Evolutionary conservation across 345 rosid species (phyloP).

Genomic region (Mercurialis annua): DNA sequence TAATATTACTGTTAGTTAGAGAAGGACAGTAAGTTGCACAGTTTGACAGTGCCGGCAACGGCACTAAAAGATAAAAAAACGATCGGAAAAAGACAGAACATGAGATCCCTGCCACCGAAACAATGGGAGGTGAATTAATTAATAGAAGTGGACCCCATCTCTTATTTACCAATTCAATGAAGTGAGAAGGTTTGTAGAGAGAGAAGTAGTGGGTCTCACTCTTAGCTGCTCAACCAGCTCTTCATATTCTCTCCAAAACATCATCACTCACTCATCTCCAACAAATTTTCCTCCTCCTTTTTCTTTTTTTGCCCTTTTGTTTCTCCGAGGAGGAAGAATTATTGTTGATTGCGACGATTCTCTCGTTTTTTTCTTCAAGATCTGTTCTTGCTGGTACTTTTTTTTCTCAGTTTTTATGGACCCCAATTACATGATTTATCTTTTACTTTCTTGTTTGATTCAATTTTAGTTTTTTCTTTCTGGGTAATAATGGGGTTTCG

Average conservation of each 20-base stretch:
- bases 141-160: slow-evolving; percentile 20
- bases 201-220: slow-evolving; percentile 23
- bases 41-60: background rate
- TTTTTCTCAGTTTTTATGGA: slow-evolving; percentile 5
- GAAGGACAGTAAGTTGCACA: background rate
- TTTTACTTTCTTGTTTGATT: background rate
- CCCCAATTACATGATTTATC: slow-evolving; percentile 20
- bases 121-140: background rate
- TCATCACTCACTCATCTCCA: background rate
- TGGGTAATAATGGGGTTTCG: background rate
- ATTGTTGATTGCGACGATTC: too few species aligned
- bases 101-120: slow-evolving; percentile 9
- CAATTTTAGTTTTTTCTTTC: background rate
- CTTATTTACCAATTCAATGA: background rate
- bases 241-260: slow-evolving; percentile 18
- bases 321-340: too few species aligned
- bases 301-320: background rate
- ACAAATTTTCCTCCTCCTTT: background rate
- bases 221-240: slow-evolving; percentile 21
- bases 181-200: background rate
- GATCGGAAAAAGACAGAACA: background rate
- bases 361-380: slow-evolving; percentile 17
- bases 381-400: slow-evolving; percentile 24
- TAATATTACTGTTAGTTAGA: too few species aligned
- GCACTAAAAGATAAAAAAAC: background rate